Conservation (phyloP, 78 protist genomes). For the Emiliania huxleyi region DNA sequence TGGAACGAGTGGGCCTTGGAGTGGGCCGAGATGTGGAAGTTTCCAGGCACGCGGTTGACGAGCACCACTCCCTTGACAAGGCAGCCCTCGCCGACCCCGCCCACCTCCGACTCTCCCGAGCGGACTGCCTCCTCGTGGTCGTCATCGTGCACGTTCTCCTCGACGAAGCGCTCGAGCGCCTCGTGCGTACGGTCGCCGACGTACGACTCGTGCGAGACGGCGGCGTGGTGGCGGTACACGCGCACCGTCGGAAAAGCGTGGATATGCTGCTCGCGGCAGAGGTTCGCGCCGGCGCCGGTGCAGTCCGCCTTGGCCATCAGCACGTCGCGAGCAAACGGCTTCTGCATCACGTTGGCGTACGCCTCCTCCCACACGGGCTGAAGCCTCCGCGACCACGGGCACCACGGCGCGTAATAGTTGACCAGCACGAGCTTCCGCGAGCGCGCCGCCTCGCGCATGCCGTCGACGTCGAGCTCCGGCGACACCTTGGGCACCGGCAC, state of each 20-base stretch:
- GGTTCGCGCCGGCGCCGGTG: neutral
- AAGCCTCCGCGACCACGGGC: conserved; percentile 24
- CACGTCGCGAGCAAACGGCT: neutral
- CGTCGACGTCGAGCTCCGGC: neutral
- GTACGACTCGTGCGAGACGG: neutral
- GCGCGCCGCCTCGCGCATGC: neutral
- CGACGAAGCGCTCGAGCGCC: neutral
- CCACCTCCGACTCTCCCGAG: neutral
- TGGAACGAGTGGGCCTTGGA: neutral
- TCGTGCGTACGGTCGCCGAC: conserved; percentile 6
- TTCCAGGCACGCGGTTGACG: conserved; percentile 27
- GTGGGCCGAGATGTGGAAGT: conserved; percentile 28
- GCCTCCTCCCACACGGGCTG: conserved; percentile 10
- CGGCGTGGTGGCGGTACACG: neutral
- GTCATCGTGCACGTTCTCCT: neutral
- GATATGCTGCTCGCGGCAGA: conserved; percentile 22
- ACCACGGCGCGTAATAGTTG: conserved; percentile 33
- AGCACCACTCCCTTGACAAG: neutral
- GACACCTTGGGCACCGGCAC: neutral
- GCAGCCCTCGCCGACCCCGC: neutral
- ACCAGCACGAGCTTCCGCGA: neutral
- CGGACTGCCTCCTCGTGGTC: neutral
- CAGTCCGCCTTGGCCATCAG: conserved; percentile 24
- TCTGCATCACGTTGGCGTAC: neutral
- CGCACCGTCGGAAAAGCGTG: conserved; percentile 17